phyloP scores from a whole-genome alignment of 2,329 filamentous ascomycete species.

The Sarocladium kiliense region DNA sequence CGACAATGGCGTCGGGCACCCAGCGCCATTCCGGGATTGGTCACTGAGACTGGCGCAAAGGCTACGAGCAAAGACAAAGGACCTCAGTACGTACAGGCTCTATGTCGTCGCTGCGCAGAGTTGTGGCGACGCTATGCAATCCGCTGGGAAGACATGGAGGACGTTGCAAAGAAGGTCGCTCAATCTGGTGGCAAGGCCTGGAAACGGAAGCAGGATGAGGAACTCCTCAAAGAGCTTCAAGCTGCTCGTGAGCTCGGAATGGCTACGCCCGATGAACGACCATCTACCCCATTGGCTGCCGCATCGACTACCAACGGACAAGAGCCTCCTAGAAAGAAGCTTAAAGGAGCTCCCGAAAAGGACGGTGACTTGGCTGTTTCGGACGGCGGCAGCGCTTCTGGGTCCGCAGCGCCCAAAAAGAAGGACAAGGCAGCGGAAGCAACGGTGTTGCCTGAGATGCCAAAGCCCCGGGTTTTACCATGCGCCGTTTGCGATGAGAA shows the following conservation, averaged over 20 bases:
- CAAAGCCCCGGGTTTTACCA: slow-evolving; percentile 71
- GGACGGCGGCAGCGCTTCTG: slow-evolving; percentile 38
- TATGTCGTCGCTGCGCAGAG: slow-evolving; percentile 86
- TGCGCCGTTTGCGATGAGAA: slow-evolving; percentile 79
- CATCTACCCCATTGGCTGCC: slow-evolving; percentile 29
- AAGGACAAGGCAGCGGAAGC: slow-evolving; percentile 51
- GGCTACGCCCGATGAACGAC: slow-evolving; percentile 35
- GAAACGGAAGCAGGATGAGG: slow-evolving; percentile 89
- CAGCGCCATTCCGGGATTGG: slow-evolving; percentile 64
- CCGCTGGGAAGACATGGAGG: slow-evolving; percentile 90
- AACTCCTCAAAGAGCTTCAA: slow-evolving; percentile 70
- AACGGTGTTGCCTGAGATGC: slow-evolving; percentile 57
- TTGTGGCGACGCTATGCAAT: slow-evolving; percentile 95
- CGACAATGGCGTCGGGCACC: slow-evolving; percentile 91
- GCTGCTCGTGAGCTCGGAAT: slow-evolving; percentile 56
- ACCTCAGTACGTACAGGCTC: slow-evolving; percentile 65
- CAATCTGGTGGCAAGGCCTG: slow-evolving; percentile 74
- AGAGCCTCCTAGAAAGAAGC: slow-evolving; percentile 61
- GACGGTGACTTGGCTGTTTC: slow-evolving; percentile 42
- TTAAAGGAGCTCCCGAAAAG: slow-evolving; percentile 51
- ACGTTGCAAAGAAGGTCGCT: slow-evolving; percentile 81
- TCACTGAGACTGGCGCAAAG: slow-evolving; percentile 55
- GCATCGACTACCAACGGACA: slow-evolving; percentile 21
- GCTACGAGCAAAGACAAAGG: slow-evolving; percentile 70
- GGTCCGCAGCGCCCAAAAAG: slow-evolving; percentile 40